Percentiles rank a stretch among this genome's conserved stretches.
Evolutionary conservation across 78 protist species (phyloP).

Genomic region (Pelomyxa schiedti): DNA sequence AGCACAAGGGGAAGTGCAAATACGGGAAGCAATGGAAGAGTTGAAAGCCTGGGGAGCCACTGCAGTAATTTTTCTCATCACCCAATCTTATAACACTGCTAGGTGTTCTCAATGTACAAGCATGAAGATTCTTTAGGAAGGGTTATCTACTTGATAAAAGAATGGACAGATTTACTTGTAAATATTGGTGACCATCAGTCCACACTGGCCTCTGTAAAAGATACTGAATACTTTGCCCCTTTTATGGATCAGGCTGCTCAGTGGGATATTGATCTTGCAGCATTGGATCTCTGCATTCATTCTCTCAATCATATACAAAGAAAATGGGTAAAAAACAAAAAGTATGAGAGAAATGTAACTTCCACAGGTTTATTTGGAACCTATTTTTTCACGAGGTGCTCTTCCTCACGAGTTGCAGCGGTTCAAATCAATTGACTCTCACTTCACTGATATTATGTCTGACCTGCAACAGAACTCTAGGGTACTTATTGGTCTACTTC

Average conservation of each 20-base stretch:
- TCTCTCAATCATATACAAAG: conserved; percentile 60
- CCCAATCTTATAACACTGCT: background rate
- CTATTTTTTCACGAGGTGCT: conserved; percentile 74
- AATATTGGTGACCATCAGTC: conserved; percentile 63
- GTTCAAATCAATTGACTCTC: conserved; percentile 57
- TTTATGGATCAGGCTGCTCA: background rate
- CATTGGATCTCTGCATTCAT: conserved; percentile 32
- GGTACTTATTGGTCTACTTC: conserved; percentile 20
- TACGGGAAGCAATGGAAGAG: conserved; percentile 71
- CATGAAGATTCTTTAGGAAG: too few species aligned
- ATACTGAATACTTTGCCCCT: conserved; percentile 24
- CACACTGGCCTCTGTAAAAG: conserved; percentile 55
- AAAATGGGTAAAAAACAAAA: too few species aligned
- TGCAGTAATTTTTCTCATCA: conserved; percentile 17
- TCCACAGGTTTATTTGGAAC: conserved; percentile 87
- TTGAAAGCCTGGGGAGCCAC: conserved; percentile 20
- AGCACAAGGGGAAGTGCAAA: conserved; percentile 63
- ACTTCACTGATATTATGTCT: conserved; percentile 35
- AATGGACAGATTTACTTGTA: conserved; percentile 67
- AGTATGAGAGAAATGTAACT: too few species aligned
- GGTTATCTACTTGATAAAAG: conserved; percentile 42
- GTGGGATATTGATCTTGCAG: conserved; percentile 27
- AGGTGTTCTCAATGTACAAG: too few species aligned
- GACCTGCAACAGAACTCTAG: conserved; percentile 10
- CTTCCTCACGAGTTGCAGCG: conserved; percentile 73